Percentiles rank a stretch among this genome's conserved stretches.
Conservation (phyloP, 768 basidiomycete genomes). For the Suillus lakei region DNA sequence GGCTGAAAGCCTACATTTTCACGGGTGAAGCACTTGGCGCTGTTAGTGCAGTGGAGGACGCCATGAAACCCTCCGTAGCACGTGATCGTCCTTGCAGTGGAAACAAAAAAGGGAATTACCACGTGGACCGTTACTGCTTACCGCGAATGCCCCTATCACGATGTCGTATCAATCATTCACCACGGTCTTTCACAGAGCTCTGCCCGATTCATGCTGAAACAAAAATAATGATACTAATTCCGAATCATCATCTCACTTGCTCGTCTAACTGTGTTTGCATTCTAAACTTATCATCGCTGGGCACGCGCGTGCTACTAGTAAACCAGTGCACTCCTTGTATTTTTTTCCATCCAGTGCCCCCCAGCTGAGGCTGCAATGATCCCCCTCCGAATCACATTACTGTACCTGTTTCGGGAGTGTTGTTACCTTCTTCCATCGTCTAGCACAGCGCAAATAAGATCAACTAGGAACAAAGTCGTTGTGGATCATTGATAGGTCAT, state of each 20-base stretch:
- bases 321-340: slow-evolving; percentile 1
- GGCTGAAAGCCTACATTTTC: slow-evolving; percentile 35
- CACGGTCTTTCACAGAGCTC: not conserved
- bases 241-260: not conserved
- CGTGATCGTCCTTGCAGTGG: slow-evolving; percentile 13
- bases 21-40: slow-evolving; percentile 20
- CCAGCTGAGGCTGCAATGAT: not conserved
- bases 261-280: not conserved
- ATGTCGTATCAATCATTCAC: not conserved
- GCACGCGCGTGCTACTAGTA: not conserved
- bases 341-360: not conserved
- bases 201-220: not conserved
- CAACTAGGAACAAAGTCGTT: not conserved
- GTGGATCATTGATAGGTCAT: not conserved
- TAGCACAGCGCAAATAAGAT: not conserved
- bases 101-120: not conserved
- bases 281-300: not conserved
- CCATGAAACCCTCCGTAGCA: slow-evolving; percentile 21
- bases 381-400: not conserved
- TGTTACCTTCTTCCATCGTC: not conserved
- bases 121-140: not conserved
- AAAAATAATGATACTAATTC: not conserved
- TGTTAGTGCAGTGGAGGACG: slow-evolving; percentile 21
- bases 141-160: not conserved
- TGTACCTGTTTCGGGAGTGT: not conserved